Evolutionary conservation across 352 stramenopile species (phyloP).

Genomic region (Phytophthora sansomeana): DNA sequence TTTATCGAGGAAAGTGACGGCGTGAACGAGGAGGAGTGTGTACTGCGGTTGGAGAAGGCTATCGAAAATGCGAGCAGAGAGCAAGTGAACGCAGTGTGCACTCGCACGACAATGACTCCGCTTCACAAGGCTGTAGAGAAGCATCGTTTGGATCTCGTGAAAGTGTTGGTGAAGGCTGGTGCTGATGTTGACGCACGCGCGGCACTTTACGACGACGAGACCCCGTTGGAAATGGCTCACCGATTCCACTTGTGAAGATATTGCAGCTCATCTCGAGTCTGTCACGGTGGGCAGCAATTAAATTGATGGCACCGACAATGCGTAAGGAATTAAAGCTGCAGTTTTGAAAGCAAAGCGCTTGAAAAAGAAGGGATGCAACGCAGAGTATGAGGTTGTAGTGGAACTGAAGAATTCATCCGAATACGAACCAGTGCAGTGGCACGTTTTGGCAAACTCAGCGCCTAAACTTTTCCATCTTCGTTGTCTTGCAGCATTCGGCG

Average conservation of each 20-base stretch:
- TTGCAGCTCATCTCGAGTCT: conserved; percentile 40
- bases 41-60: conserved; percentile 18
- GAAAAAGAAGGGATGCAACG: background rate
- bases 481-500: conserved; percentile 38
- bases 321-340: too few species aligned
- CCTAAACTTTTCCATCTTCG: too few species aligned
- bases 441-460: background rate
- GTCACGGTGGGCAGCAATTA: conserved; percentile 18
- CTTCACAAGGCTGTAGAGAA: conserved; percentile 76
- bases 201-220: conserved; percentile 69
- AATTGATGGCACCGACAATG: too few species aligned
- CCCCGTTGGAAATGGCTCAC: conserved; percentile 63
- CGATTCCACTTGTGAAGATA: conserved; percentile 61
- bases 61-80: conserved; percentile 23
- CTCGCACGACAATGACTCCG: conserved; percentile 68
- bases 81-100: conserved; percentile 52
- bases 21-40: conserved; percentile 11
- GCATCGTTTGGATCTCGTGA: conserved; percentile 57
- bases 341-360: too few species aligned
- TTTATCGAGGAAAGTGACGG: conserved; percentile 49
- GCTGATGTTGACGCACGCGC: conserved; percentile 49
- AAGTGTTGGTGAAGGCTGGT: conserved; percentile 49
- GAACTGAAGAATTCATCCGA: too few species aligned
- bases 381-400: background rate
- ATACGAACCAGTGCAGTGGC: background rate